These are phyloP conservation scores for Cercospora zeae-maydis DNA, from an alignment of 2,329 filamentous ascomycete species.

Conservation along the genomic window DNA sequence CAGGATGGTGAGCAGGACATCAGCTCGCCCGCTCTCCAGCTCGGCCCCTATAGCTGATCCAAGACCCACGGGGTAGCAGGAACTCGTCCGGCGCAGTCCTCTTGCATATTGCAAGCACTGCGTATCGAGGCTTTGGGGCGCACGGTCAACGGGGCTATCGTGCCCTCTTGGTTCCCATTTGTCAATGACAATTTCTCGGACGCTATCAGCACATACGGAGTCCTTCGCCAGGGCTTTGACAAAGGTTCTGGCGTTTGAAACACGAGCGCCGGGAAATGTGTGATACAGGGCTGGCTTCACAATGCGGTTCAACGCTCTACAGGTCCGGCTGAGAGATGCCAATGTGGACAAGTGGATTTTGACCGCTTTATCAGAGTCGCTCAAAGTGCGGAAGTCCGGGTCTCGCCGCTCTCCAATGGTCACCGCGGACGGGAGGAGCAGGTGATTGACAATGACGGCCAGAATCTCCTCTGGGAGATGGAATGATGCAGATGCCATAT, in stretches of 20 bases:
- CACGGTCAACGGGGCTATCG: conserved; percentile 7
- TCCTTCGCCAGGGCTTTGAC: conserved; percentile 7
- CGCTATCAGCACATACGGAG: background rate
- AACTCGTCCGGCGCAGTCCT: conserved; percentile 4
- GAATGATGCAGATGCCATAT: conserved; percentile 6
- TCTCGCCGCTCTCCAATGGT: conserved; percentile 9
- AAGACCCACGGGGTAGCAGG: conserved; percentile 14
- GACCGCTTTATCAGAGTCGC: conserved; percentile 9
- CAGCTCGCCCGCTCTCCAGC: conserved; percentile 14
- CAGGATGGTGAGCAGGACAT: conserved; percentile 13
- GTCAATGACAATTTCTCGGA: conserved; percentile 11
- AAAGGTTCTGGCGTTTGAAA: conserved; percentile 14
- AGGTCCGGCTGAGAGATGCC: conserved; percentile 8
- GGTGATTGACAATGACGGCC: background rate
- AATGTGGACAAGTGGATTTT: conserved; percentile 13
- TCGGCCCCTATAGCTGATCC: conserved; percentile 13
- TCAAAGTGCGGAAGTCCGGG: conserved; percentile 5
- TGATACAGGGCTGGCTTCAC: conserved; percentile 12
- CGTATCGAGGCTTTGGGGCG: conserved; percentile 8
- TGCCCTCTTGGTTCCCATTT: conserved; percentile 11
- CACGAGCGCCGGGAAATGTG: conserved; percentile 9
- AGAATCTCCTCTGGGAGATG: conserved; percentile 18
- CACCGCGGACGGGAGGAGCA: conserved; percentile 8
- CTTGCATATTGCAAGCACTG: conserved; percentile 12
- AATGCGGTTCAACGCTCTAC: conserved; percentile 11